These are phyloP conservation scores for Pseudocohnilembus persalinus DNA, from an alignment of 169 alveolate species.

Conservation along the genomic window DNA sequence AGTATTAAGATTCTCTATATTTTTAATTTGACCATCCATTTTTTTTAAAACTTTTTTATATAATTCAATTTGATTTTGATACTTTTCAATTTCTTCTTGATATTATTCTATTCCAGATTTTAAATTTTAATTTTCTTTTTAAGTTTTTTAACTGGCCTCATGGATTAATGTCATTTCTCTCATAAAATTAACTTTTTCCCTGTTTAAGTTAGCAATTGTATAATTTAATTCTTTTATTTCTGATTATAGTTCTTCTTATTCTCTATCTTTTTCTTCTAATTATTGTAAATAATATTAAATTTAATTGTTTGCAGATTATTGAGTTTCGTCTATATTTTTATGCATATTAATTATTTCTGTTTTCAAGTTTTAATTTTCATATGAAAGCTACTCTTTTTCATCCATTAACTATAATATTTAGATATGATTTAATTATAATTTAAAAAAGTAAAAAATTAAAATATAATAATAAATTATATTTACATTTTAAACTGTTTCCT, in stretches of 20 bases:
- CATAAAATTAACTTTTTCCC: not conserved
- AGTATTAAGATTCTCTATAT: no score
- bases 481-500: not conserved
- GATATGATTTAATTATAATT: not conserved
- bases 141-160: not conserved
- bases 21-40: not conserved
- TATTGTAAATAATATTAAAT: no score
- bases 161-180: not conserved
- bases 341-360: not conserved
- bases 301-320: not conserved
- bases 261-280: not conserved
- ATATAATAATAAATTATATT: no score
- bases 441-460: no score
- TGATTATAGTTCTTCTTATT: not conserved
- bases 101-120: not conserved
- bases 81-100: not conserved
- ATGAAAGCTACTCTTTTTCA: not conserved
- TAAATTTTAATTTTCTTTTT: not conserved
- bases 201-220: not conserved
- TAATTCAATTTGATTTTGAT: not conserved
- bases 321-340: not conserved
- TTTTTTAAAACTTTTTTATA: not conserved
- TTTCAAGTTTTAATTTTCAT: not conserved
- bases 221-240: not conserved
- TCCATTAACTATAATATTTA: not conserved